Base-by-base conservation (phyloP, 2,329 filamentous ascomycete genomes). In the Colletotrichum spinosum region DNA sequence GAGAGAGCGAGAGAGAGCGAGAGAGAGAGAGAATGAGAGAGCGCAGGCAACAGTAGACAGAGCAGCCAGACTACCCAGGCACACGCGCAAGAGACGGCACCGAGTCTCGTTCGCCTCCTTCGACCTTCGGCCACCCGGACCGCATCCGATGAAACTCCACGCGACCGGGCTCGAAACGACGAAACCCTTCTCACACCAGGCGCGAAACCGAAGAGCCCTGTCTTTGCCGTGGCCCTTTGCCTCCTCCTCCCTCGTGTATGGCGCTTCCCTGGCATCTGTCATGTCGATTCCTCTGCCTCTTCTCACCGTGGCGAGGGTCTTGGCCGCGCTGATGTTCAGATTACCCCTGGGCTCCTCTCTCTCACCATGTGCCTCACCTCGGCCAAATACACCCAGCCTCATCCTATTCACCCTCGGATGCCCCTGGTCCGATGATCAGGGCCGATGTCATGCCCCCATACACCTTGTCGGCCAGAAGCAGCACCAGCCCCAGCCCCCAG, bases 61-160 rank as follows among this genome's bases (percentile, higher is more conserved):
- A 25, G 25, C 25, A 25, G 25, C 25, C 25, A 25, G 25, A 25
- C 25, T 25, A 4, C 25, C 25, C 25, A 25, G 25, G 25, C 25
- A 25, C 25, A 41, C 15, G 37, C 41, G n/a, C 15, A 45, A 35
- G 52, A 34, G 35, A 37, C 17, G 6, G 9, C n/a, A 11, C 37
- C 38, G 15, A 25, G 17, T 42, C 55, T 37, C 37, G 13, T 51
- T 52, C 17, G 56, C 49, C 49, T 60, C 49, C 37, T 25, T 41
- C 51, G 44, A 34, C 13, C 46, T 25, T 41, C 51, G 44, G 38
- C 11, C 46, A 46, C 35, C 57, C 51, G 44, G 61, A 57, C 61
- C 58, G 61, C 57, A 55, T 65, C 62, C 37, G 62, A 65, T 65
- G 41, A 53, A 62, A 53, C 46, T 12, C 41, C 46, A 62, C 51